These are phyloP conservation scores for Skeletonema tropicum DNA, from an alignment of 108 stramenopile species.

Conservation along the genomic window DNA sequence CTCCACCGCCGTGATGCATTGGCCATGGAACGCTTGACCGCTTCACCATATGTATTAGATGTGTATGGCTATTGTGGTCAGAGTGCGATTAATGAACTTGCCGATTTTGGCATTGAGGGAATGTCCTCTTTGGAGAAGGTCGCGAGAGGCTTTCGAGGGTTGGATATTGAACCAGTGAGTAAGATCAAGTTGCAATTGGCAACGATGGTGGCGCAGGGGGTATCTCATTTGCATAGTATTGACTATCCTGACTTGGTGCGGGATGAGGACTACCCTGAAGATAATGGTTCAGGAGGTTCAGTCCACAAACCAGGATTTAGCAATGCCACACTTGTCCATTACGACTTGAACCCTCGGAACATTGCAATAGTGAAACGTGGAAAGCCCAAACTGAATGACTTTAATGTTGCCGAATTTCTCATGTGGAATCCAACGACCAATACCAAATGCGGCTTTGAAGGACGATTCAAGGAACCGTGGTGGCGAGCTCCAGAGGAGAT, in stretches of 20 bases:
- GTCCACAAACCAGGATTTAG: background rate
- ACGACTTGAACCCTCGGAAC: constrained; percentile 86
- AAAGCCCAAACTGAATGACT: constrained; percentile 83
- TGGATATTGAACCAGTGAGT: constrained; percentile 49
- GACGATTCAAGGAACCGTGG: constrained; percentile 74
- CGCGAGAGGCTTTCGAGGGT: constrained; percentile 60
- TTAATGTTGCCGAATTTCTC: constrained; percentile 77
- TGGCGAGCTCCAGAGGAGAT: constrained; percentile 88
- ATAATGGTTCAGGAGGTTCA: background rate
- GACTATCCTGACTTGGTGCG: constrained; percentile 45
- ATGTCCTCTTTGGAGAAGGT: constrained; percentile 66
- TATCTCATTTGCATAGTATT: constrained; percentile 79
- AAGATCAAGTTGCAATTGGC: constrained; percentile 77
- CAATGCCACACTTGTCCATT: constrained; percentile 79
- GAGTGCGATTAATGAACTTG: constrained; percentile 84
- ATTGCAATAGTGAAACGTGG: constrained; percentile 75
- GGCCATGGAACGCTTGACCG: constrained; percentile 86
- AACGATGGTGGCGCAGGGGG: constrained; percentile 65
- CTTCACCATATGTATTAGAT: constrained; percentile 76
- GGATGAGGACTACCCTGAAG: background rate
- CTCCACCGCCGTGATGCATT: constrained; percentile 85
- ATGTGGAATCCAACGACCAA: constrained; percentile 46
- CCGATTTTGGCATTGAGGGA: constrained; percentile 62
- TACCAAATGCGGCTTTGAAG: constrained; percentile 59
- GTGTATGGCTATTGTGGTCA: constrained; percentile 90